A percentile compares a stretch with the other conserved stretches of the same genome.
Evolutionary conservation across 2,329 filamentous ascomycete species (phyloP).

Genomic region (Metarhizium sp.): DNA sequence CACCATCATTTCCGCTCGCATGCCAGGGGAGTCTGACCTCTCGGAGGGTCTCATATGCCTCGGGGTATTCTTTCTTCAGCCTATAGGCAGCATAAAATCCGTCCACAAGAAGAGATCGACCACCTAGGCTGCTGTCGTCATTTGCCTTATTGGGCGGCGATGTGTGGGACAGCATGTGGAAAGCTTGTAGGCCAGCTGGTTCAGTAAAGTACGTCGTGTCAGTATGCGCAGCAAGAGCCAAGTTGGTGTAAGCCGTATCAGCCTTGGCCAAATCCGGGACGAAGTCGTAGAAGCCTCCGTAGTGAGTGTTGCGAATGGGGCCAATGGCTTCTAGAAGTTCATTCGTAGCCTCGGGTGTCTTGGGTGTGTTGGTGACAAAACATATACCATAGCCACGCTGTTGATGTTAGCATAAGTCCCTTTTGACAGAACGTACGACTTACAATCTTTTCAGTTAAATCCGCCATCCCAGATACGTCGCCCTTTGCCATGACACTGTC

Average conservation of each 20-base stretch:
- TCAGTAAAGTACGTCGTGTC: constrained; percentile 96
- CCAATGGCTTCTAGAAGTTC: constrained; percentile 70
- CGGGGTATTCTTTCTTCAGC: constrained; percentile 43
- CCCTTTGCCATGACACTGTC: constrained; percentile 45
- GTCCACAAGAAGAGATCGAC: constrained; percentile 75
- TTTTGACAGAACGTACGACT: constrained; percentile 12
- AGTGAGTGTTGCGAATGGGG: constrained; percentile 84
- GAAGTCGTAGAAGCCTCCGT: constrained; percentile 75
- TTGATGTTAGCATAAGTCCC: not conserved
- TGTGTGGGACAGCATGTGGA: constrained; percentile 73
- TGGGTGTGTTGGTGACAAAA: constrained; percentile 63
- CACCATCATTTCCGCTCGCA: constrained; percentile 80
- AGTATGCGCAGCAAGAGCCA: constrained; percentile 76
- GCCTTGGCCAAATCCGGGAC: constrained; percentile 79
- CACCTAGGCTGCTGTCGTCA: constrained; percentile 43
- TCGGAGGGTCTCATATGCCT: constrained; percentile 49
- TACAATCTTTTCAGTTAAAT: constrained; percentile 58
- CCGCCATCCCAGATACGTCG: constrained; percentile 42
- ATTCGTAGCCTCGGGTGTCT: constrained; percentile 60
- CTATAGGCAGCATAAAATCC: constrained; percentile 64
- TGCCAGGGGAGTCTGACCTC: constrained; percentile 60
- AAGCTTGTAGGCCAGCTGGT: constrained; percentile 81
- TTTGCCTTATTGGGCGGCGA: constrained; percentile 29
- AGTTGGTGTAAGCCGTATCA: constrained; percentile 85
- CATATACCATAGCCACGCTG: constrained; percentile 65